These are phyloP conservation scores for Pelagomonas calceolata DNA, from an alignment of 108 stramenopile genomes.

Conservation along the genomic window DNA sequence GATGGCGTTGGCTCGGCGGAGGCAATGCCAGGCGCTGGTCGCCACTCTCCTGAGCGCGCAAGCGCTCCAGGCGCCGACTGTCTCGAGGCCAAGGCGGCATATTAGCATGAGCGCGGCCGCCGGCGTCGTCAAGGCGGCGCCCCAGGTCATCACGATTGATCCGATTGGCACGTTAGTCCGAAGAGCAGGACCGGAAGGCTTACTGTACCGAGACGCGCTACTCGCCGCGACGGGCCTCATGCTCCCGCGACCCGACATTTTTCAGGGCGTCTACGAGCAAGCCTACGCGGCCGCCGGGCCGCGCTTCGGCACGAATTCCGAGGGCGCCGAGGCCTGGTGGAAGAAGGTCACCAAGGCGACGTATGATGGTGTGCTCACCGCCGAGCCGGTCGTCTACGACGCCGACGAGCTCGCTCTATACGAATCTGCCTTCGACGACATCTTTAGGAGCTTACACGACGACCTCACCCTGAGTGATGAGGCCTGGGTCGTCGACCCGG, in stretches of 20 bases:
- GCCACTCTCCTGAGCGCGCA: no score
- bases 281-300: not conserved
- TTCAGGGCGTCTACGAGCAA: not conserved
- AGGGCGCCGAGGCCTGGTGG: not conserved
- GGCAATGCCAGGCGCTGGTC: no score
- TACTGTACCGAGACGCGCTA: not conserved
- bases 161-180: not conserved
- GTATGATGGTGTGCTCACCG: not conserved
- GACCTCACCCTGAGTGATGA: not conserved
- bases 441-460: not conserved
- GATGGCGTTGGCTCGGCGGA: no score
- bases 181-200: not conserved
- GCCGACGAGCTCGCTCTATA: not conserved
- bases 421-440: not conserved
- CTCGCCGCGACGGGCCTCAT: not conserved
- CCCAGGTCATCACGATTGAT: not conserved
- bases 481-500: not conserved
- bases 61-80: no score
- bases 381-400: not conserved
- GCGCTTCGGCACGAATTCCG: not conserved
- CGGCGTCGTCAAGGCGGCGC: not conserved
- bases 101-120: no score
- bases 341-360: not conserved
- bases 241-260: not conserved
- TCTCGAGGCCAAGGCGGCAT: no score